These are phyloP conservation scores for Yamagishiella unicocca DNA, from an alignment of 139 green algal genomes.

Conservation along the genomic window DNA sequence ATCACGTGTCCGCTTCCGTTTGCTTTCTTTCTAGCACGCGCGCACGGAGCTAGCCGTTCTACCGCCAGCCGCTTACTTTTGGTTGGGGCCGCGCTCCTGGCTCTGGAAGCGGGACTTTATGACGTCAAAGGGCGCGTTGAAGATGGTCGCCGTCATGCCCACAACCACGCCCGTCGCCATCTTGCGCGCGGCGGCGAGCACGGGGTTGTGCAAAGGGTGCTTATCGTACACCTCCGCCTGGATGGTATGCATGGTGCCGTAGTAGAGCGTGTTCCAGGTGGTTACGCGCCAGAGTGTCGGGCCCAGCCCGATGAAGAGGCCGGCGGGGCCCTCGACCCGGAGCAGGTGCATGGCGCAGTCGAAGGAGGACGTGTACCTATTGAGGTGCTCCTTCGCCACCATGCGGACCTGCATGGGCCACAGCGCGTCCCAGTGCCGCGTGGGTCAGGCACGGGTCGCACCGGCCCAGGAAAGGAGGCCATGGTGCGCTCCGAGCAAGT, in stretches of 20 bases:
- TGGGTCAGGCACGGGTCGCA: too few species aligned
- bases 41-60: background rate
- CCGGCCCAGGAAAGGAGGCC: too few species aligned
- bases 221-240: slow-evolving; percentile 34
- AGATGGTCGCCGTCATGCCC: slow-evolving; percentile 63
- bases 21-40: too few species aligned
- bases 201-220: slow-evolving; percentile 30
- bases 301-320: slow-evolving; percentile 55
- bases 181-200: slow-evolving; percentile 28
- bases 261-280: slow-evolving; percentile 68
- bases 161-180: slow-evolving; percentile 52
- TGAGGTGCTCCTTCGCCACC: slow-evolving; percentile 38
- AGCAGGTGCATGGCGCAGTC: slow-evolving; percentile 55
- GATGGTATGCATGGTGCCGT: slow-evolving; percentile 60
- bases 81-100: slow-evolving; percentile 32
- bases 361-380: background rate
- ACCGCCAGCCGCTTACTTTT: slow-evolving; percentile 27
- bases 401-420: slow-evolving; percentile 48
- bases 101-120: slow-evolving; percentile 58
- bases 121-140: slow-evolving; percentile 72
- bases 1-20: too few species aligned
- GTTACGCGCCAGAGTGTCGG: slow-evolving; percentile 66
- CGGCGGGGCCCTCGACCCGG: slow-evolving; percentile 47
- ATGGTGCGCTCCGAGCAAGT: too few species aligned
- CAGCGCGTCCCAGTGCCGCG: too few species aligned